Evolutionary conservation across 1,284 basidiomycete genomes (phyloP).

Genomic region (Boletus coffeatus): DNA sequence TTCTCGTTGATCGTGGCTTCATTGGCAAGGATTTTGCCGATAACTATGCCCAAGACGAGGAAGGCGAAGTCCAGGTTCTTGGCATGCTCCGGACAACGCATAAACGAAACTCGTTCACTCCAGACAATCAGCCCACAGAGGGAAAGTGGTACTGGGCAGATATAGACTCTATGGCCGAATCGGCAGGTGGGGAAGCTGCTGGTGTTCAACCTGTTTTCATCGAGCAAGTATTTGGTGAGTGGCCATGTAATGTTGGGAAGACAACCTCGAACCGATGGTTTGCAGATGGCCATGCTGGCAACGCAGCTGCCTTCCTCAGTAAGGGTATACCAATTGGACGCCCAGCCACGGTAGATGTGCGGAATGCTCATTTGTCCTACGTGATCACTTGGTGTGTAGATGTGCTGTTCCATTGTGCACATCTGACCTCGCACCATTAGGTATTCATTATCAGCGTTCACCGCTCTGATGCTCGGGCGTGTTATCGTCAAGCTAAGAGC

Average conservation of each 20-base stretch:
- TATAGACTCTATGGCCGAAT: conserved; percentile 75
- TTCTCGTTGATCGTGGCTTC: conserved; percentile 83
- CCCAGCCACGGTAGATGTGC: conserved; percentile 78
- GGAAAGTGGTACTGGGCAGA: conserved; percentile 94
- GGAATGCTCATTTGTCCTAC: conserved; percentile 95
- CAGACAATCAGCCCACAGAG: conserved; percentile 78
- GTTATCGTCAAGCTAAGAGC: conserved; percentile 27
- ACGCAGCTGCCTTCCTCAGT: conserved; percentile 58
- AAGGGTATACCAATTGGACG: conserved; percentile 87
- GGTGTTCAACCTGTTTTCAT: conserved; percentile 59
- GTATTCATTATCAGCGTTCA: conserved; percentile 70
- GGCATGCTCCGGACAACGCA: conserved; percentile 76
- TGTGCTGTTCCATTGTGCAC: background rate
- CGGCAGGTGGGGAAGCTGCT: conserved; percentile 64
- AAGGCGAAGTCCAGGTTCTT: conserved; percentile 58
- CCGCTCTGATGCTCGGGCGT: conserved; percentile 34
- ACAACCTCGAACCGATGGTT: background rate
- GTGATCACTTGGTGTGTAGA: conserved; percentile 83
- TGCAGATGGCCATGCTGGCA: conserved; percentile 74
- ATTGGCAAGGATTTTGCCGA: conserved; percentile 59
- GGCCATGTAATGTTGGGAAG: background rate
- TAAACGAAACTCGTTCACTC: conserved; percentile 76
- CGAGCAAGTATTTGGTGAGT: conserved; percentile 80
- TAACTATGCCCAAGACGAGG: conserved; percentile 33
- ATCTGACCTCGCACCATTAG: conserved; percentile 32